Evolutionary conservation across 2,329 filamentous ascomycete genomes (phyloP), one percentile per base, ranked within the genome.

Genomic region (Pseudopyricularia cyperi): DNA sequence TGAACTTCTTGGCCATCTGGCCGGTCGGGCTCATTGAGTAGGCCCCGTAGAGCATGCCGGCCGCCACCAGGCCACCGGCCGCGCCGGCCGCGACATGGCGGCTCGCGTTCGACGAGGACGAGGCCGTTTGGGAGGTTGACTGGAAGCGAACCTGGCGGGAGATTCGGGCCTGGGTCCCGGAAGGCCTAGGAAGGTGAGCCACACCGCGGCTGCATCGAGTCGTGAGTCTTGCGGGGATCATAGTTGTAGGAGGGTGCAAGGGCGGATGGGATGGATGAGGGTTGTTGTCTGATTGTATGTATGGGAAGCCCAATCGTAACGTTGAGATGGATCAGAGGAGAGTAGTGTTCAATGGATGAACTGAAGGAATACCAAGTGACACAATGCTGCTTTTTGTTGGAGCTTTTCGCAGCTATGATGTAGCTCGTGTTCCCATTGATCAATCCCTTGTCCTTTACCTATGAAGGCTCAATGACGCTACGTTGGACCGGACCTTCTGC

Each of bases 11-110:
- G 30, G 67, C 58, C 56, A 68, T 62, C 46, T 62, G 65, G 1
- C 71, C 72, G 3, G 71, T 64, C 0, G 71, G 71, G 0, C 71
- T 72, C 56, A 71, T 65, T 9, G 66, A 66, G 58, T 71, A 74
- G 51, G 66, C 57, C 44, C 65, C 69, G 54, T 70, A 75, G 48
- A 74, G 66, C 4, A 71, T 52, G 1, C 63, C 59, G 2, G 69
- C 70, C 15, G 70, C 71, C 7, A 62, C 67, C 4, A 74, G 53
- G 46, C 73, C 73, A 35, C 73, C 72, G 3, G 66, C 66, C 1
- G 71, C 54, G 50, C 72, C 73, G 2, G 68, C 62, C 2, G 60
- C 65, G 46, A 73, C 57, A 52, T 71, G 64, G 2, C 66, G 56
- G 7, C 32, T 37, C 19, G 48, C 15, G n/a, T 14, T 30, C 7